These are phyloP conservation scores for Persicaria maculosa DNA, from an alignment of 148 eudicot genomes.

Conservation along the genomic window DNA sequence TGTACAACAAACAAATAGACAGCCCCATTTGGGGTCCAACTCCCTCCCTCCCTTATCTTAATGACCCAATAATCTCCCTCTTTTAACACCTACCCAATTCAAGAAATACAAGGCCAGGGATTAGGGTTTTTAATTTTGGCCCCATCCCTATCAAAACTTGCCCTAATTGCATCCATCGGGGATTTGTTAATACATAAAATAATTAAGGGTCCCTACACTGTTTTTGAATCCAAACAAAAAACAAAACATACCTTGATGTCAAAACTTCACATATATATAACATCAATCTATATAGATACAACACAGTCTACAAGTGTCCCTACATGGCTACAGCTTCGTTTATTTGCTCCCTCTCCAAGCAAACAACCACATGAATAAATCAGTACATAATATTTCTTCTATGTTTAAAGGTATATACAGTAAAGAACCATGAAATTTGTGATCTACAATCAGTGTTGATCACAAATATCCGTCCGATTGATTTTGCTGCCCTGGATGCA, in stretches of 20 bases:
- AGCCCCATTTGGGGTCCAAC: conserved; percentile 1
- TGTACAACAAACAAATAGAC: not conserved
- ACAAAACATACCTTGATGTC: too few species aligned
- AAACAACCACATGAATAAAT: not conserved
- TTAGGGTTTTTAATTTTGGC: not conserved
- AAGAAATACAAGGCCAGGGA: conserved; percentile 6
- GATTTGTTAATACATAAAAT: too few species aligned
- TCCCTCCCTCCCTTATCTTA: not conserved
- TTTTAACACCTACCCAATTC: not conserved
- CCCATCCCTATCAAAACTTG: not conserved
- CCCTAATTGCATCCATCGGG: too few species aligned
- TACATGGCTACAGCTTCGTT: not conserved
- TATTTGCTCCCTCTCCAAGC: not conserved
- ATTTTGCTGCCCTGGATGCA: too few species aligned
- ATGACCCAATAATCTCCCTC: not conserved
- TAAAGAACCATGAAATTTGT: too few species aligned
- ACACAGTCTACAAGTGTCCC: not conserved
- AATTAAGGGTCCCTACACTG: too few species aligned
- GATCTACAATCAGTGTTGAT: too few species aligned
- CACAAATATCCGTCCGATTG: too few species aligned
- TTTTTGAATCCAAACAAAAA: too few species aligned
- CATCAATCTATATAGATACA: not conserved
- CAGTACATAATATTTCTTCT: too few species aligned
- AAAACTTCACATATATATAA: not conserved
- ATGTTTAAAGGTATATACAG: too few species aligned